These are phyloP conservation scores for Suillus variegatus DNA, from an alignment of 768 basidiomycete species.

Conservation along the genomic window DNA sequence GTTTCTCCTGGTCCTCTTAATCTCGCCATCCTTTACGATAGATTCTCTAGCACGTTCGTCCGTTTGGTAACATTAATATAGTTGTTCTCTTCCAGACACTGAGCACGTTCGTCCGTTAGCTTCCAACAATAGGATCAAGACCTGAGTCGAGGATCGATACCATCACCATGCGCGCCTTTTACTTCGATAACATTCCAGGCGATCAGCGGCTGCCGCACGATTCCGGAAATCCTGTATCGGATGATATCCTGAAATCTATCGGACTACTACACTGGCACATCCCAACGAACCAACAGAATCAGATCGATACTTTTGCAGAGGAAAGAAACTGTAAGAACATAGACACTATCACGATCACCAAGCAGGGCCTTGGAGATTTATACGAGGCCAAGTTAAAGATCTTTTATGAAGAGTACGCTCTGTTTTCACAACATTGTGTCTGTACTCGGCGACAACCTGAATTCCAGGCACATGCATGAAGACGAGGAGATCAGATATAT, in stretches of 20 bases:
- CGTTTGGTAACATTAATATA: no score
- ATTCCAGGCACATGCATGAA: conserved; percentile 83
- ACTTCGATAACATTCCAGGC: conserved; percentile 70
- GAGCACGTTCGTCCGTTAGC: no score
- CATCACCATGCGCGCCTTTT: conserved; percentile 67
- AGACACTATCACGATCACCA: conserved; percentile 77
- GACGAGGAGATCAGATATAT: conserved; percentile 96
- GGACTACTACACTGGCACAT: conserved; percentile 71
- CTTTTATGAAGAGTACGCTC: conserved; percentile 81
- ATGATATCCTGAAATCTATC: conserved; percentile 50
- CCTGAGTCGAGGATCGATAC: no score
- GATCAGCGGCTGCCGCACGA: conserved; percentile 86
- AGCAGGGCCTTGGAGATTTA: conserved; percentile 74
- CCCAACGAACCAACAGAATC: conserved; percentile 53
- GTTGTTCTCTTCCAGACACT: no score
- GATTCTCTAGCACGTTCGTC: no score
- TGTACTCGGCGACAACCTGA: neutral
- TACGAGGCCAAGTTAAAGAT: conserved; percentile 82
- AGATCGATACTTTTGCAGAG: conserved; percentile 61
- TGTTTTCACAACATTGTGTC: neutral
- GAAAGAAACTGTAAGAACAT: conserved; percentile 82
- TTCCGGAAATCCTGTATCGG: conserved; percentile 56
- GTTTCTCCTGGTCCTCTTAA: no score
- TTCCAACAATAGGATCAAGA: no score
- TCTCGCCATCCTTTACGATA: no score